Evolutionary conservation across 176 grass and related monocot genomes (phyloP).

Genomic region (Alopecurus myosuroides): DNA sequence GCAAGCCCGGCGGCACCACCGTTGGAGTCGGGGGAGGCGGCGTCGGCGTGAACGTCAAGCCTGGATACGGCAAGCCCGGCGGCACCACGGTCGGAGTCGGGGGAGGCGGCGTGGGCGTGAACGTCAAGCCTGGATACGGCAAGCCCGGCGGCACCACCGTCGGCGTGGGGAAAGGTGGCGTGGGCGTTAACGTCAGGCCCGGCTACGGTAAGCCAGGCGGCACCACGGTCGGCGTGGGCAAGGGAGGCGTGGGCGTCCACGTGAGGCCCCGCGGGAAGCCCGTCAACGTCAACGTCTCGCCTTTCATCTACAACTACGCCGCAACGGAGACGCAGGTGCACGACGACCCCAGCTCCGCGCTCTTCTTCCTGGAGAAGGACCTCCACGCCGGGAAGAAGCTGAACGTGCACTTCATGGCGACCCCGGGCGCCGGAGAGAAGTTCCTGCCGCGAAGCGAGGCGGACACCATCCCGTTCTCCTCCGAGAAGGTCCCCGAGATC

Average conservation of each 20-base stretch:
- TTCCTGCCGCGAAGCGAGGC: slow-evolving; percentile 57
- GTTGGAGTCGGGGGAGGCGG: slow-evolving; percentile 15
- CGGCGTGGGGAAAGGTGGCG: slow-evolving; percentile 33
- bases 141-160: slow-evolving; percentile 42
- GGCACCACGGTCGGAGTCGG: slow-evolving; percentile 31
- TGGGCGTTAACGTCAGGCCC: slow-evolving; percentile 42
- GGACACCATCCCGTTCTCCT: slow-evolving; percentile 71
- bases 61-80: slow-evolving; percentile 35
- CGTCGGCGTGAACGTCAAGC: slow-evolving; percentile 36
- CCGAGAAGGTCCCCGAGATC: slow-evolving; percentile 54
- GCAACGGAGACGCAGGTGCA: slow-evolving; percentile 60
- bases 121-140: slow-evolving; percentile 21
- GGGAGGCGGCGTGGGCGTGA: slow-evolving; percentile 24
- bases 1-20: slow-evolving; percentile 40
- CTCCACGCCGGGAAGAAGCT: slow-evolving; percentile 54
- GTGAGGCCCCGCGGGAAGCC: slow-evolving; percentile 37
- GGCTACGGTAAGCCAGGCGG: slow-evolving; percentile 47
- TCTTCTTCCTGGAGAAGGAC: slow-evolving; percentile 78
- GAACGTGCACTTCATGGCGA: slow-evolving; percentile 43
- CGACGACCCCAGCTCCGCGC: slow-evolving; percentile 52
- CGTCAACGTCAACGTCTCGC: not conserved
- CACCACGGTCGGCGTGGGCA: slow-evolving; percentile 28
- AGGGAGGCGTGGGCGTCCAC: slow-evolving; percentile 36
- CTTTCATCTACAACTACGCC: slow-evolving; percentile 30
- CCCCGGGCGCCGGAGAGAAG: slow-evolving; percentile 10